These are phyloP conservation scores for Trifolium fragiferum DNA, from an alignment of 306 rosid species.

Conservation along the genomic window DNA sequence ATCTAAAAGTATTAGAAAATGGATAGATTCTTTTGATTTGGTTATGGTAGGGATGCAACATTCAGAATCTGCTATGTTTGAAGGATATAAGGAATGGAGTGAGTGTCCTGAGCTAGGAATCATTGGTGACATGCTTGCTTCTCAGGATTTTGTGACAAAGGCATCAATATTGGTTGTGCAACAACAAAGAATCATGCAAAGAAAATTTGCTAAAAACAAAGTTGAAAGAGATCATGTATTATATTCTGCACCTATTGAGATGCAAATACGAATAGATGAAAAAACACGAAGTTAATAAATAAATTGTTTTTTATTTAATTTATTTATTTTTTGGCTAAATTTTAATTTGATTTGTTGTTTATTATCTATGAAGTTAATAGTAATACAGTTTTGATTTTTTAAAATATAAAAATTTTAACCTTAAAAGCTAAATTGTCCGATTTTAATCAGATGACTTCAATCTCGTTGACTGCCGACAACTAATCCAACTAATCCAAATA, in stretches of 20 bases:
- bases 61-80: slow-evolving; percentile 43
- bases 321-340: no score
- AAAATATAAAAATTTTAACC: no score
- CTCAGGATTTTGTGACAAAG: slow-evolving; percentile 51
- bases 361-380: no score
- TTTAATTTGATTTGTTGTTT: no score
- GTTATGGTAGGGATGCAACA: slow-evolving; percentile 70
- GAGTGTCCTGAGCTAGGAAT: slow-evolving; percentile 70
- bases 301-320: neutral
- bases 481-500: no score
- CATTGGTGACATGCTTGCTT: slow-evolving; percentile 73
- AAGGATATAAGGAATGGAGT: slow-evolving; percentile 64
- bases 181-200: slow-evolving; percentile 58
- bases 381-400: no score
- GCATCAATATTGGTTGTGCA: slow-evolving; percentile 68
- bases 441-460: no score
- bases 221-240: slow-evolving; percentile 34
- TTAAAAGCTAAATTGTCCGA: no score
- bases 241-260: slow-evolving; percentile 33
- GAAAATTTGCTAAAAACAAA: slow-evolving; percentile 22
- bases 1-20: slow-evolving; percentile 44
- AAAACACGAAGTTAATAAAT: neutral
- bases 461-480: no score
- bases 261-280: neutral
- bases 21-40: slow-evolving; percentile 68